Percentiles rank a stretch among this genome's conserved stretches.
These are phyloP conservation scores for Aspergillus sojae DNA, from an alignment of 2,329 filamentous ascomycete species.

Conservation along the genomic window DNA sequence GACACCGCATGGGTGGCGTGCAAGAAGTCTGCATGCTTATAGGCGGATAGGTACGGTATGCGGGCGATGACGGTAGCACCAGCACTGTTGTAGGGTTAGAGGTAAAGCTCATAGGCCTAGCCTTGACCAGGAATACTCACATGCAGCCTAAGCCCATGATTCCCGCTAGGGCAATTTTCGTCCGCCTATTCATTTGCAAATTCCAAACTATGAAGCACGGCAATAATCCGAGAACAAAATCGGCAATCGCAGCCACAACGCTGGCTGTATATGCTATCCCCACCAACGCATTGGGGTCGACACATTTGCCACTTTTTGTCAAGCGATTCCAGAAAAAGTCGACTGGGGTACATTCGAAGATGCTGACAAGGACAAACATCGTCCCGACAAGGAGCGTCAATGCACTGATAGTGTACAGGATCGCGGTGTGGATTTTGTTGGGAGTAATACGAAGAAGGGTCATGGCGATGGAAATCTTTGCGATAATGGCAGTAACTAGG, in stretches of 20 bases:
- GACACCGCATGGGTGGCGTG: not conserved
- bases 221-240: not conserved
- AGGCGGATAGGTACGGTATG: not conserved
- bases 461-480: constrained; percentile 3
- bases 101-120: not conserved
- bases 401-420: not conserved
- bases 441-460: not conserved
- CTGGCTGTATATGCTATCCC: not conserved
- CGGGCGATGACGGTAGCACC: not conserved
- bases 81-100: not conserved
- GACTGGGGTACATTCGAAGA: not conserved
- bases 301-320: not conserved
- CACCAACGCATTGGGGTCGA: not conserved
- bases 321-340: constrained; percentile 3
- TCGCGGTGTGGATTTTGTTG: not conserved
- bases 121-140: not conserved
- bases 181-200: not conserved
- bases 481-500: not conserved
- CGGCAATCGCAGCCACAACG: not conserved
- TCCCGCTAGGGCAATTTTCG: not conserved
- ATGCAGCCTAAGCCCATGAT: constrained; percentile 3
- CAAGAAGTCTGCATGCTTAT: constrained; percentile 1
- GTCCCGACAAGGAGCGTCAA: not conserved
- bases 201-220: constrained; percentile 1
- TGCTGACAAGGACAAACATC: not conserved